Percentiles rank a stretch among this genome's conserved stretches.
Conservation (phyloP, 208 protist genomes). For the Wallacemonas sp. region DNA sequence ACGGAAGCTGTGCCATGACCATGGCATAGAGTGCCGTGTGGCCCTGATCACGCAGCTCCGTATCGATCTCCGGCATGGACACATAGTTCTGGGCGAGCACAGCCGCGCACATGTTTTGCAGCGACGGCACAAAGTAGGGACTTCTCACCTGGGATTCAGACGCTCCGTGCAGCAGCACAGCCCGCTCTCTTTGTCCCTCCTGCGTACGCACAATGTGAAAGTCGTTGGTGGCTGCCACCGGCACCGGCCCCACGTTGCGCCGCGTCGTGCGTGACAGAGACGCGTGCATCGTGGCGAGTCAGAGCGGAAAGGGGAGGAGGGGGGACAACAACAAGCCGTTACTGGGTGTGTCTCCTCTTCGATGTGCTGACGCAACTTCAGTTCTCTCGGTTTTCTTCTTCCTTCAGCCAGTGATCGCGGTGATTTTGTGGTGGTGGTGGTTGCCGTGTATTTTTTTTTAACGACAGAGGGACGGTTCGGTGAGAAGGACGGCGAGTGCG, state of each 20-base stretch:
- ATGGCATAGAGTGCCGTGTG: constrained; percentile 57
- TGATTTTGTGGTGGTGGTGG: too few species aligned
- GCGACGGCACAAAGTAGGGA: constrained; percentile 80
- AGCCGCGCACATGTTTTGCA: constrained; percentile 69
- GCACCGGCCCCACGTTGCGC: not conserved
- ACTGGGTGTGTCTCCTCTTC: too few species aligned
- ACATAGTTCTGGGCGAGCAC: constrained; percentile 72
- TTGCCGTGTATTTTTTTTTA: not conserved
- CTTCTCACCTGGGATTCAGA: constrained; percentile 19
- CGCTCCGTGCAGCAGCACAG: constrained; percentile 14
- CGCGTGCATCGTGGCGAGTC: not conserved
- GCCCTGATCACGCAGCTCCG: constrained; percentile 32
- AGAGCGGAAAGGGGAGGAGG: not conserved
- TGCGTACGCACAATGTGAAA: constrained; percentile 68
- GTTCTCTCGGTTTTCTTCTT: too few species aligned
- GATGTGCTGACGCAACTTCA: too few species aligned
- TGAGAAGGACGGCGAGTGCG: too few species aligned
- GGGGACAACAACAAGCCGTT: too few species aligned
- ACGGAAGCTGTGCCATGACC: constrained; percentile 59
- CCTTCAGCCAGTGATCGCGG: too few species aligned
- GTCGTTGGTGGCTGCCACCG: constrained; percentile 32
- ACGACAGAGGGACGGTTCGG: not conserved
- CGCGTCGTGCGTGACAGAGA: constrained; percentile 1
- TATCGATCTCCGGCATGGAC: constrained; percentile 50
- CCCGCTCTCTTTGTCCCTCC: constrained; percentile 31